phyloP scores from a whole-genome alignment of 1,139 yeast genomes.

The Yamadazyma pseudoaaseri region DNA sequence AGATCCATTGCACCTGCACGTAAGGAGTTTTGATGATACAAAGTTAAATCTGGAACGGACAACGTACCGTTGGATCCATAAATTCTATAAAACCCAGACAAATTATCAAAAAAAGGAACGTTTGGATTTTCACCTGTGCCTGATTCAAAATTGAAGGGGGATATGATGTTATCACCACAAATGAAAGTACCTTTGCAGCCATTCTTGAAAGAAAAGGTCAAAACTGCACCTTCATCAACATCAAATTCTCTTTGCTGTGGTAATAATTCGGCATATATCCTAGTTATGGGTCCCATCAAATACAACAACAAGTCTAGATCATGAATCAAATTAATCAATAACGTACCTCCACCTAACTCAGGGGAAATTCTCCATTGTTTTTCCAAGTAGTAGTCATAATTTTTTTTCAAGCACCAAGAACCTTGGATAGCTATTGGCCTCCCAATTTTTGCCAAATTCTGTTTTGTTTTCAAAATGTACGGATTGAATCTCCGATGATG shows the following conservation, averaged over 20 bases:
- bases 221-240: constrained; percentile 43
- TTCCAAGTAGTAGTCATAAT: constrained; percentile 28
- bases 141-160: constrained; percentile 40
- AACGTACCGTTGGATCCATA: constrained; percentile 39
- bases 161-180: constrained; percentile 38
- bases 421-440: constrained; percentile 39
- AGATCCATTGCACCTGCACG: constrained; percentile 11
- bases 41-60: constrained; percentile 35
- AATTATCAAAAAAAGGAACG: constrained; percentile 27
- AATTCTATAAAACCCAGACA: constrained; percentile 35
- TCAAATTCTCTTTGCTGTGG: constrained; percentile 29
- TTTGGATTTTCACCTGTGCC: constrained; percentile 45
- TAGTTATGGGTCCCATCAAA: constrained; percentile 37
- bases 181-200: constrained; percentile 40
- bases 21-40: constrained; percentile 28
- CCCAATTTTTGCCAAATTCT: constrained; percentile 28
- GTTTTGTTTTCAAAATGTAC: constrained; percentile 34
- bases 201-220: constrained; percentile 29
- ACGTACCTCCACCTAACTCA: constrained; percentile 38
- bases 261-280: constrained; percentile 37
- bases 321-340: constrained; percentile 40
- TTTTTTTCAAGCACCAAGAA: constrained; percentile 37
- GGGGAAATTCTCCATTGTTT: constrained; percentile 37
- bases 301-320: constrained; percentile 39
- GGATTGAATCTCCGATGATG: constrained; percentile 44